Evolutionary conservation across 208 protist species (phyloP), one percentile per base, ranked within the genome.

Genomic region (Wallacemonas sp.): DNA sequence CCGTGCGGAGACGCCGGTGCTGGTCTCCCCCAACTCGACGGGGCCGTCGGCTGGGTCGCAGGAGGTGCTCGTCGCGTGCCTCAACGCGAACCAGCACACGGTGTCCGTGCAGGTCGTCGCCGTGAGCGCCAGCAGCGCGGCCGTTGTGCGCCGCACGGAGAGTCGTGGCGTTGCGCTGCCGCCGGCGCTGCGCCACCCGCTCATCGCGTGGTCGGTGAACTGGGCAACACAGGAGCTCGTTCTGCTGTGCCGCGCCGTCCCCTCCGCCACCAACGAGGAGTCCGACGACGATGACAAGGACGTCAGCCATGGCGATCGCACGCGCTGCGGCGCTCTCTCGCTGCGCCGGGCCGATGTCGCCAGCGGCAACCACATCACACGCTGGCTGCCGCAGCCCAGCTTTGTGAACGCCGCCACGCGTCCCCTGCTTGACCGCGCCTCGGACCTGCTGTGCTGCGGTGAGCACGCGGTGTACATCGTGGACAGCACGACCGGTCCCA

Each of bases 221-320:
- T 85, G 78, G 78, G 19, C 30, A 16, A 36, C 58, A 2, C 61
- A 68, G 67, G 76, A 81, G 67, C 52, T 75, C 29, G 36, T 80
- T 36, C 27, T 77, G 57, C 67, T 84, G 23, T 52, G 36, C 39
- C 57, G 57, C 39, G 33, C 5, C 23, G 24, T 23, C 16, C 29
- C 32, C n/a, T n/a, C n/a, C n/a, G n/a, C n/a, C n/a, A n/a, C n/a
- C n/a, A n/a, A n/a, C n/a, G n/a, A n/a, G 16, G 14, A 5, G 16
- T 21, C 29, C 27, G 39, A 49, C 29, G 23, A 21, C 4, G 2
- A 30, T 27, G 48, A 44, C 26, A 16, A 65, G 27, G 26, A 14
- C 5, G 30, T 30, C 30, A 36, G 19, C 16, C 9, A 65, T 67
- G 24, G 33, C 33, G 21, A 60, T 16, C 9, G 24, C 33, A 63